Base-by-base conservation (phyloP, 202 grass and related monocot genomes). In the Saccharum hybrid region DNA sequence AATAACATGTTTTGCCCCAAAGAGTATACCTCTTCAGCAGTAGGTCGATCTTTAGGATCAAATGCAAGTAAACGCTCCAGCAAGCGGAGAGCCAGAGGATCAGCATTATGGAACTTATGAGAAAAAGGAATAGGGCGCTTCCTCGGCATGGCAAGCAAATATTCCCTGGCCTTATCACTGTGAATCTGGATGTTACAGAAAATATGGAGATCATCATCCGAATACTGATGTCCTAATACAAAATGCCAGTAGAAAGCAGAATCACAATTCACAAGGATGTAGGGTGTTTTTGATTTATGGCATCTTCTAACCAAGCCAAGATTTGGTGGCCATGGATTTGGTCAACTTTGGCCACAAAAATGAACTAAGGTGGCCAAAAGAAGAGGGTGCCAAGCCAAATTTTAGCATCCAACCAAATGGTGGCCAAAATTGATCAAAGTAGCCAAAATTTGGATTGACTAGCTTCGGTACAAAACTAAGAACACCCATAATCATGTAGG, bases 21-120 rank as follows among this genome's bases (percentile, higher is more conserved):
- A 7, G 18, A 62, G 18, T 23, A 34, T 93, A 98, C 92, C 91
- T 98, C 87, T 88, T 94, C 96, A 14, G 93, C 93, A 70, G 74
- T 90, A 71, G 89, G 96, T 76, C 96, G 91, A 77, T 93, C 80
- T 90, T 92, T 92, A 76, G 96, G 86, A 84, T 98, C 91, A 86
- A 98, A 98, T 84, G 96, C 89, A 45, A 98, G 90, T 78, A 98
- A 88, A 54, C 71, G 87, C 83, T 98, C 87, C 22, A 98, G 81
- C 80, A 98, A 79, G 45, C 71, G 23, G 13, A 98, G 74, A 80
- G 96, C 96, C 77, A 87, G 23, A 83, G 92, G 91, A 93, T 98
- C 92, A 43, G 71, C 87, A 39, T 76, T 85, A 62, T 21, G 86
- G 70, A 98, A 98, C 56, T 90, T 95, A 18, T 70, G 72, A 38